A percentile compares a stretch with the other conserved stretches of the same genome.
These are phyloP conservation scores for Rhodomyrtus tomentosa DNA, from an alignment of 345 rosid species.

Conservation along the genomic window DNA sequence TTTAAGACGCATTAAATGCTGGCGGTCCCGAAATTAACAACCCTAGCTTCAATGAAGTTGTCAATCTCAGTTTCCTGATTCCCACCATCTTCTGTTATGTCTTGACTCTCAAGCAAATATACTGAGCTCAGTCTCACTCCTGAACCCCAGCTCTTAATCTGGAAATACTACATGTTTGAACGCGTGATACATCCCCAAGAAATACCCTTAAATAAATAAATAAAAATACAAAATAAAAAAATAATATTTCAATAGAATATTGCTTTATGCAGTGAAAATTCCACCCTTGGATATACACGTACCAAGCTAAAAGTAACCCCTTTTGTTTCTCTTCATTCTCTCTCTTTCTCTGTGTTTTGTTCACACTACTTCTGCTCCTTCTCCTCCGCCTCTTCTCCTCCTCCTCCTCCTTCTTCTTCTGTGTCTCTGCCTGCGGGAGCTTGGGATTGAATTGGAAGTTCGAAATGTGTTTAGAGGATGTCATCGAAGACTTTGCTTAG, in stretches of 20 bases:
- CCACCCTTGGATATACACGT: background rate
- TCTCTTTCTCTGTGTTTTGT: background rate
- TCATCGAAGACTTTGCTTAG: background rate
- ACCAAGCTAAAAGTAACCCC: background rate
- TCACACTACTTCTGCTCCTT: background rate
- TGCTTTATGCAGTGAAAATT: too few relatives aligned
- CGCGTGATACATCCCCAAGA: background rate
- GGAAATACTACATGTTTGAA: background rate
- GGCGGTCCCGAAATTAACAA: background rate
- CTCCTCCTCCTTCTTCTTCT: background rate
- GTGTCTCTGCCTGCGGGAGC: background rate
- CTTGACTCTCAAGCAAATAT: too few relatives aligned
- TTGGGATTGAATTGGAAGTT: background rate
- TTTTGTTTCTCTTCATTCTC: background rate
- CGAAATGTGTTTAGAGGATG: background rate
- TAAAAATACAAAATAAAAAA: too few relatives aligned
- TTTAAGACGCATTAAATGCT: background rate
- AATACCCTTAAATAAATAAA: background rate
- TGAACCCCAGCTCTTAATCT: background rate
- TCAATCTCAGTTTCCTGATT: background rate
- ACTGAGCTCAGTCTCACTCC: background rate
- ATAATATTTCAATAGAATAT: too few relatives aligned
- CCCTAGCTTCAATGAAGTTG: background rate
- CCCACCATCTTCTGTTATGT: background rate
- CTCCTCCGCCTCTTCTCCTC: too few relatives aligned